Percentiles rank a stretch among this genome's conserved stretches.
phyloP scores from a whole-genome alignment of 192 early-diverging fungal genomes.

The Rhizoclosmatium sp. region DNA sequence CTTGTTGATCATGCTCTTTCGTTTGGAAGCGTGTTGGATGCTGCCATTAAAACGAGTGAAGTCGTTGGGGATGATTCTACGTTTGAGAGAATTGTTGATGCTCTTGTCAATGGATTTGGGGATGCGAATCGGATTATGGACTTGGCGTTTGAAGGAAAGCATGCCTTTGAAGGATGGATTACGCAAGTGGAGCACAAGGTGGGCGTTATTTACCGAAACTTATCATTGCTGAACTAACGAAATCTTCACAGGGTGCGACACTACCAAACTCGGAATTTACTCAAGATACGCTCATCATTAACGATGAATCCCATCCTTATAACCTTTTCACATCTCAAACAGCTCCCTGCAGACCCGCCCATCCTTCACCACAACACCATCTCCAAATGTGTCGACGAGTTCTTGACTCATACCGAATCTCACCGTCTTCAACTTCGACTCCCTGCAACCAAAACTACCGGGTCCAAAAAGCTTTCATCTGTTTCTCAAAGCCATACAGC shows the following conservation, averaged over 20 bases:
- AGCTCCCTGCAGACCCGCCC: neutral
- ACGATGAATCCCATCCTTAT: constrained; percentile 60
- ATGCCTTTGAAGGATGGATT: constrained; percentile 32
- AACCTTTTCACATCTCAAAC: constrained; percentile 44
- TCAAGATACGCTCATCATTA: constrained; percentile 22
- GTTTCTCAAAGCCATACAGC: constrained; percentile 80
- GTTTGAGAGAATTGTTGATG: constrained; percentile 55
- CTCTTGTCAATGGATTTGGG: constrained; percentile 72
- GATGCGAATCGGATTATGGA: constrained; percentile 77
- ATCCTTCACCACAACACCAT: constrained; percentile 75
- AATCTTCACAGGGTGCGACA: neutral
- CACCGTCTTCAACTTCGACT: constrained; percentile 80
- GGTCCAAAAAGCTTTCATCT: constrained; percentile 83
- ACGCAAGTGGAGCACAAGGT: constrained; percentile 35
- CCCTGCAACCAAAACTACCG: constrained; percentile 74
- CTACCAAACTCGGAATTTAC: neutral
- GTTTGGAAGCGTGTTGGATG: constrained; percentile 42
- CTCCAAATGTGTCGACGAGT: constrained; percentile 88
- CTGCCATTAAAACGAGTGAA: constrained; percentile 20
- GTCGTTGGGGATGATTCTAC: constrained; percentile 69
- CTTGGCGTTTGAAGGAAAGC: neutral
- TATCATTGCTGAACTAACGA: neutral
- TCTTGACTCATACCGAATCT: constrained; percentile 88
- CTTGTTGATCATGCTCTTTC: constrained; percentile 85
- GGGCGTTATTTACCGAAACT: too few species aligned